Evolutionary conservation across 2,329 filamentous ascomycete species (phyloP), one percentile per base, ranked within the genome.

Genomic region (Ophiostoma perfectum): DNA sequence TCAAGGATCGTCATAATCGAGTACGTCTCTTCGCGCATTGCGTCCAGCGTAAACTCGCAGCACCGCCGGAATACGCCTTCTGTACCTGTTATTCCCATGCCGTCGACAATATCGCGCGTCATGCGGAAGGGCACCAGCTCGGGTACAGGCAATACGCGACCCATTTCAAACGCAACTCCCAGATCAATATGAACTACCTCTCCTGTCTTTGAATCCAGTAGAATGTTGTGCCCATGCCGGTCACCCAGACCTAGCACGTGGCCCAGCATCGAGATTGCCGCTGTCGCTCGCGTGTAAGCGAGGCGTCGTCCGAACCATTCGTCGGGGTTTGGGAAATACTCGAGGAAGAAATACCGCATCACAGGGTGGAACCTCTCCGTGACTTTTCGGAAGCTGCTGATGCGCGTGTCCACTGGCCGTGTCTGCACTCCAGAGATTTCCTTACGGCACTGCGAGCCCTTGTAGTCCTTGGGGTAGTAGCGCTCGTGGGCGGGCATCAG

Each of bases 1-100:
- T 99, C 96, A 27, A 99, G 86, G 67, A 99, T 93, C 0, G 95
- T 98, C 93, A 97, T 98, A 80, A 99, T 99, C 62, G 90, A 93
- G 76, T 97, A 96, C 12, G 91, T 91, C 77, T 99, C 95, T 74
- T 96, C 91, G n/a, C 95, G 89, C 47, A 99, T 82, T 1, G 96
- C 93, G 71, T 97, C 93, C 44, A 99, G 86, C 0, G 93, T 98
- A 77, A 98, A 98, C 77, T 99, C 96, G 77, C 95, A 99, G 79
- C 94, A 98, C n/a, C 96, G 88, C 7, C 95, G 87, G 81, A 98
- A 99, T 0, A 98, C 93, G 3, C 95, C 95, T 78, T 99, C 96
- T 0, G 93, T 96, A 74, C 91, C 92, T 2, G 92, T 96, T 73
- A 96, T 90, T 41, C 95, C 95, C 91, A 99, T 97, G 39, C 92